These are phyloP conservation scores for Leccinum subgranulosum DNA, from an alignment of 768 basidiomycete species.

Conservation along the genomic window DNA sequence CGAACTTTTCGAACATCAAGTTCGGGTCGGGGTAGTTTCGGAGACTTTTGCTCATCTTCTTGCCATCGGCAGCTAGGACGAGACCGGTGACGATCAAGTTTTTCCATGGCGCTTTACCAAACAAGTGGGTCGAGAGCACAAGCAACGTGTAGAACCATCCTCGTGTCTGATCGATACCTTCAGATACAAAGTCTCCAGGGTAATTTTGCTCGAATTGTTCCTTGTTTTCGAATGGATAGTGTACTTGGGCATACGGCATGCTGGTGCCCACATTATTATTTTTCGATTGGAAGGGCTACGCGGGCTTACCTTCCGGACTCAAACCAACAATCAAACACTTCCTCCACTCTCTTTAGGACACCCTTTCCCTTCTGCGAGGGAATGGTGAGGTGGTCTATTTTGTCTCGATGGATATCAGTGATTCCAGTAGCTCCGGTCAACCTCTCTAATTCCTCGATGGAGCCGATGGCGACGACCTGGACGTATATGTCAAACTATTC, in stretches of 20 bases:
- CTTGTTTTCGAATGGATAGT: conserved; percentile 98
- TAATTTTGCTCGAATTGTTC: conserved; percentile 79
- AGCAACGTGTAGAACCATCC: conserved; percentile 99
- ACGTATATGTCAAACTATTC: conserved; percentile 1
- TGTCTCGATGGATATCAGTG: conserved; percentile 89
- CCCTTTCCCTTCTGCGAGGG: conserved; percentile 91
- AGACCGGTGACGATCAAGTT: conserved; percentile 96
- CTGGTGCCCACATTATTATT: conserved; percentile 38
- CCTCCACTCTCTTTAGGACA: conserved; percentile 81
- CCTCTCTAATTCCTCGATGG: conserved; percentile 81
- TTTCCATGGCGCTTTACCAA: conserved; percentile 94
- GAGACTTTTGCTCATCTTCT: conserved; percentile 99
- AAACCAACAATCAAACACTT: conserved; percentile 99
- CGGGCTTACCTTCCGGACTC: conserved; percentile 88
- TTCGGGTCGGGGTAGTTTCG: conserved; percentile 97
- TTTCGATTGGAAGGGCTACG: neutral
- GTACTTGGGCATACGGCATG: conserved; percentile 97
- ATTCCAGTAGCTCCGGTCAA: conserved; percentile 83
- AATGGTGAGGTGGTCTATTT: conserved; percentile 94
- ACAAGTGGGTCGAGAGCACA: conserved; percentile 93
- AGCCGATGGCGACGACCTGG: conserved; percentile 82
- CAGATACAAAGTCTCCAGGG: conserved; percentile 96
- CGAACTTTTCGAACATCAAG: conserved; percentile 84
- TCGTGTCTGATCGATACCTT: conserved; percentile 98
- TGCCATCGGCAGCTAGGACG: conserved; percentile 93